Percentiles rank a stretch among this genome's conserved stretches.
These are phyloP conservation scores for Sclerotinia trifoliorum DNA, from an alignment of 2,329 filamentous ascomycete genomes.

Conservation along the genomic window DNA sequence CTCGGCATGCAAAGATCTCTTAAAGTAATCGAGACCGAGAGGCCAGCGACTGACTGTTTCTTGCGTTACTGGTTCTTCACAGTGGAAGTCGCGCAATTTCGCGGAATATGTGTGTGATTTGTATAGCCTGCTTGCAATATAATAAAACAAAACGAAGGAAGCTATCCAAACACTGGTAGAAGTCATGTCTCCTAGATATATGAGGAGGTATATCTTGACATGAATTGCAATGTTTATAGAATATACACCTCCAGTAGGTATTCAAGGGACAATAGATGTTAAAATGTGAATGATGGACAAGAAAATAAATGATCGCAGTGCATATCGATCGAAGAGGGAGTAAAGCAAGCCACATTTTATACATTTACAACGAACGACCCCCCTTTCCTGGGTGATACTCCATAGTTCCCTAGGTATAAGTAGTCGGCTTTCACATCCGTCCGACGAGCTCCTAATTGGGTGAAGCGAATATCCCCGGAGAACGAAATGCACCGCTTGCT, in stretches of 20 bases:
- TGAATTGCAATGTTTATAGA: not conserved
- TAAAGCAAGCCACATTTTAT: not conserved
- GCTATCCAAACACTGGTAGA: not conserved
- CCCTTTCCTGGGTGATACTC: not conserved
- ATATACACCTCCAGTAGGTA: not conserved
- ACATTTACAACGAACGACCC: too few species aligned
- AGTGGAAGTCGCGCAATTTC: not conserved
- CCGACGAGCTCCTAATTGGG: too few species aligned
- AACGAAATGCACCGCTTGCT: too few species aligned
- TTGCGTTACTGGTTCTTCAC: conserved; percentile 1
- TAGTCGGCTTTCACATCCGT: too few species aligned
- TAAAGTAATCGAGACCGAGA: not conserved
- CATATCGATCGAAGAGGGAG: not conserved
- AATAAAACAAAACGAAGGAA: not conserved
- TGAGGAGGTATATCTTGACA: not conserved
- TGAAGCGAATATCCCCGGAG: too few species aligned
- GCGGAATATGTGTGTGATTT: not conserved
- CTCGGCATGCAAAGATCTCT: not conserved
- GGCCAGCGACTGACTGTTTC: not conserved
- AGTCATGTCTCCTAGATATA: not conserved
- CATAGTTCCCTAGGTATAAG: too few species aligned
- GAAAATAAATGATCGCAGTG: not conserved
- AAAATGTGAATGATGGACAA: not conserved
- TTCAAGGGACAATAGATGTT: not conserved
- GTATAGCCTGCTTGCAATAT: not conserved